A percentile compares a stretch with the other conserved stretches of the same genome.
Conservation (phyloP, 305 asterid species). For the Fraxinus latifolia region DNA sequence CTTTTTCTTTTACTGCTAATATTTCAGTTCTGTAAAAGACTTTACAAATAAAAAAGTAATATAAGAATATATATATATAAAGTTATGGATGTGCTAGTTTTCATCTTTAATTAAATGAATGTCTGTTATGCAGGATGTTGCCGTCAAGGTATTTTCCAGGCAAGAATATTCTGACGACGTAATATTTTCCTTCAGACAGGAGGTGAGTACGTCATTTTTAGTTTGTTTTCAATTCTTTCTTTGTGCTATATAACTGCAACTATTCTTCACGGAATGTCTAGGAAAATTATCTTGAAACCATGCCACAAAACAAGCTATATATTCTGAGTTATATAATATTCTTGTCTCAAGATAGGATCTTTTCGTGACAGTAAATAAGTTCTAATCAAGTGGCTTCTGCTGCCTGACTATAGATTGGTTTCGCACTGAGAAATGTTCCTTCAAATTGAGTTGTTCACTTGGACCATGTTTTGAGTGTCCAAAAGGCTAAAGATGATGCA, state of each 20-base stretch:
- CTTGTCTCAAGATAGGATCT: background rate
- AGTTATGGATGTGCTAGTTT: background rate
- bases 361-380: background rate
- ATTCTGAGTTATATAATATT: background rate
- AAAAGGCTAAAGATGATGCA: background rate
- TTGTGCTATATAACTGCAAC: background rate
- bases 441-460: background rate
- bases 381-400: background rate
- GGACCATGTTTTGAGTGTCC: background rate
- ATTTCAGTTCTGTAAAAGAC: background rate
- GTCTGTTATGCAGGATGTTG: constrained; percentile 70
- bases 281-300: background rate
- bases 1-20: background rate
- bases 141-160: constrained; percentile 88
- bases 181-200: constrained; percentile 83
- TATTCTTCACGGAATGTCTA: background rate
- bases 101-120: constrained; percentile 22
- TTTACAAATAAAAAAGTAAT: background rate
- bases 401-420: constrained; percentile 1
- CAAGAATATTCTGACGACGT: constrained; percentile 82
- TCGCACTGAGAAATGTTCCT: background rate
- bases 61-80: background rate
- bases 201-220: constrained; percentile 34
- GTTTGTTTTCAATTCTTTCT: background rate
- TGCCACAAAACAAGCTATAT: constrained; percentile 1